These are phyloP conservation scores for Loxodes magnus DNA, from an alignment of 73 alveolate genomes.

Conservation along the genomic window DNA sequence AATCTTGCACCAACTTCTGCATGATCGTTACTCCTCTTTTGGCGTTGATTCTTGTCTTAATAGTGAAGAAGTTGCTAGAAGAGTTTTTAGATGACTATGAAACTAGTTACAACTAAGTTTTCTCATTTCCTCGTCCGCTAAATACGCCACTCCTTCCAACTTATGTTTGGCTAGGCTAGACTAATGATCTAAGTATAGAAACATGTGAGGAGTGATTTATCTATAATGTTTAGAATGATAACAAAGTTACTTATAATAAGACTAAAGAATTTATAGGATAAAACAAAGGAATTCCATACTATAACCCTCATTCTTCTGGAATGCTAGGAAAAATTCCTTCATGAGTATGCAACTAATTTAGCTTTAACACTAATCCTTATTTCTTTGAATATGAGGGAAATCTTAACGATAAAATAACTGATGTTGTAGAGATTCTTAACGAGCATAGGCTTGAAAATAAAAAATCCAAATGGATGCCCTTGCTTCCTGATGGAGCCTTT, in stretches of 20 bases:
- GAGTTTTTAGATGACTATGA: constrained; percentile 38
- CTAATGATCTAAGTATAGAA: constrained; percentile 20
- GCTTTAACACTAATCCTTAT: constrained; percentile 20
- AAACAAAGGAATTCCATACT: constrained; percentile 38
- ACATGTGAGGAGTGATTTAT: constrained; percentile 60
- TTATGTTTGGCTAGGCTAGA: constrained; percentile 30
- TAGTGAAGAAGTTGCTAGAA: constrained; percentile 57
- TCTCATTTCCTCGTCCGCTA: constrained; percentile 36
- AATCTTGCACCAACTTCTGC: constrained; percentile 61
- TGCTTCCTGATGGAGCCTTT: constrained; percentile 94
- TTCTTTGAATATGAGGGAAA: constrained; percentile 41
- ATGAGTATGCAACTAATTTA: constrained; percentile 42
- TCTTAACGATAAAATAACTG: constrained; percentile 65
- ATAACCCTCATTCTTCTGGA: too few relatives aligned
- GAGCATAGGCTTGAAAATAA: constrained; percentile 42
- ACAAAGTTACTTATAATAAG: not conserved
- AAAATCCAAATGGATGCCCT: constrained; percentile 27
- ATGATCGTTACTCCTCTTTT: constrained; percentile 73
- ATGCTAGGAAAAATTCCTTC: constrained; percentile 26
- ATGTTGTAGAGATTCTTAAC: constrained; percentile 53
- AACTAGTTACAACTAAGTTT: constrained; percentile 23
- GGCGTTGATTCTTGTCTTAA: constrained; percentile 57
- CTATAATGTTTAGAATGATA: constrained; percentile 30
- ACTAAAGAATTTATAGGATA: constrained; percentile 12
- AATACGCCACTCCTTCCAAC: constrained; percentile 47